Conservation (phyloP, 2,329 filamentous ascomycete species). For the Cladosporium austrohemisphaericum region DNA sequence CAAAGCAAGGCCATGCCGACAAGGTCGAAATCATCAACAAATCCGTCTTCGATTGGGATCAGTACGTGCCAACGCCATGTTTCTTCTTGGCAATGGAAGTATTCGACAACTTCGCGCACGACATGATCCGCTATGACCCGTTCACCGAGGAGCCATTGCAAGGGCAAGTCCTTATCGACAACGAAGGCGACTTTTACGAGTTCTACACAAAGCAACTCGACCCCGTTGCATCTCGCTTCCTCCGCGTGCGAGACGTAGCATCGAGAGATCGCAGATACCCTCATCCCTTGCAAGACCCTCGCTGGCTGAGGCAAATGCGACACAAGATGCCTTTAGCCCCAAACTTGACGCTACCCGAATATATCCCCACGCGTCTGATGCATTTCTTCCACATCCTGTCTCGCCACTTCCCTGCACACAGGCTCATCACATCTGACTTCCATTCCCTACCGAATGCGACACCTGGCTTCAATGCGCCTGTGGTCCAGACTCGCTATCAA, state of each 20-base stretch:
- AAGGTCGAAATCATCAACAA: constrained; percentile 94
- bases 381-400: constrained; percentile 93
- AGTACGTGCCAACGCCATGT: constrained; percentile 84
- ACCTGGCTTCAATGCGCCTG: constrained; percentile 81
- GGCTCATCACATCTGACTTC: constrained; percentile 87
- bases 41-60: constrained; percentile 91
- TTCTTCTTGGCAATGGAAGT: constrained; percentile 98
- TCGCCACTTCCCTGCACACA: constrained; percentile 83
- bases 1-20: constrained; percentile 69
- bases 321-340: constrained; percentile 65
- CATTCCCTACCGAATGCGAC: constrained; percentile 78
- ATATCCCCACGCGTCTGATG: constrained; percentile 91
- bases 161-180: constrained; percentile 81
- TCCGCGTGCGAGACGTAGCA: constrained; percentile 79
- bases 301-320: constrained; percentile 59
- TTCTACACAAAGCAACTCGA: constrained; percentile 83
- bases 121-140: constrained; percentile 85
- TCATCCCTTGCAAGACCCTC: constrained; percentile 54
- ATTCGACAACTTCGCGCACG: constrained; percentile 97
- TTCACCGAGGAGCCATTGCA: constrained; percentile 78
- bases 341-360: constrained; percentile 81
- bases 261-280: constrained; percentile 56
- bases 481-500: constrained; percentile 92
- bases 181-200: constrained; percentile 85
- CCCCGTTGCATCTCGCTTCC: constrained; percentile 74